phyloP scores from a whole-genome alignment of 2,329 filamentous ascomycete species.

The Onygenales sp. region DNA sequence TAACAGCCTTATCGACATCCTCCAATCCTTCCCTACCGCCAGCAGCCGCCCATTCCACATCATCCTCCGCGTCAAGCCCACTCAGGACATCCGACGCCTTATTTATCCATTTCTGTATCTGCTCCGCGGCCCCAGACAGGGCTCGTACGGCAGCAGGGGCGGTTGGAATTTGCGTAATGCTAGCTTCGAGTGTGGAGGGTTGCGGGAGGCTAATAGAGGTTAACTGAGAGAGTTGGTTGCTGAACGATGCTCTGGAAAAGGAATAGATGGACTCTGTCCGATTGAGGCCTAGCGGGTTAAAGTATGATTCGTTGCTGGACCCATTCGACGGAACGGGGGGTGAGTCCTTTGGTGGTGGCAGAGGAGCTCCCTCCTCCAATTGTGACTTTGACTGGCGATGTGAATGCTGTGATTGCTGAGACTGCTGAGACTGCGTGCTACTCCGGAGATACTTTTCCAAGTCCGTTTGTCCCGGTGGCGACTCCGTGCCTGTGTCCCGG shows the following conservation, averaged over 20 bases:
- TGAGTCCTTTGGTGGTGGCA: conserved; percentile 28
- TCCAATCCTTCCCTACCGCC: conserved; percentile 54
- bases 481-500: conserved; percentile 2
- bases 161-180: conserved; percentile 75
- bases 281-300: conserved; percentile 38
- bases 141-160: conserved; percentile 76
- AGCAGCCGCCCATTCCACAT: conserved; percentile 91
- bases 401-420: neutral
- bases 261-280: conserved; percentile 86
- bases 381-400: conserved; percentile 15
- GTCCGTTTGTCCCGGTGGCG: conserved; percentile 24
- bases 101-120: conserved; percentile 87
- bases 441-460: conserved; percentile 34
- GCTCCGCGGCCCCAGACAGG: conserved; percentile 76
- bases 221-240: conserved; percentile 83
- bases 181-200: conserved; percentile 70
- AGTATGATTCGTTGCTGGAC: conserved; percentile 31
- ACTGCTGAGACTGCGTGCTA: conserved; percentile 19
- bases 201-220: conserved; percentile 85
- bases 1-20: conserved; percentile 60
- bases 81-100: conserved; percentile 84
- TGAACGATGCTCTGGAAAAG: conserved; percentile 82
- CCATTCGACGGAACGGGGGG: conserved; percentile 17
- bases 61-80: conserved; percentile 87
- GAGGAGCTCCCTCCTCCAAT: conserved; percentile 10